These are phyloP conservation scores for Marchantia polymorpha DNA, from an alignment of 225 moss, liverwort and hornwort genomes.

Conservation along the genomic window DNA sequence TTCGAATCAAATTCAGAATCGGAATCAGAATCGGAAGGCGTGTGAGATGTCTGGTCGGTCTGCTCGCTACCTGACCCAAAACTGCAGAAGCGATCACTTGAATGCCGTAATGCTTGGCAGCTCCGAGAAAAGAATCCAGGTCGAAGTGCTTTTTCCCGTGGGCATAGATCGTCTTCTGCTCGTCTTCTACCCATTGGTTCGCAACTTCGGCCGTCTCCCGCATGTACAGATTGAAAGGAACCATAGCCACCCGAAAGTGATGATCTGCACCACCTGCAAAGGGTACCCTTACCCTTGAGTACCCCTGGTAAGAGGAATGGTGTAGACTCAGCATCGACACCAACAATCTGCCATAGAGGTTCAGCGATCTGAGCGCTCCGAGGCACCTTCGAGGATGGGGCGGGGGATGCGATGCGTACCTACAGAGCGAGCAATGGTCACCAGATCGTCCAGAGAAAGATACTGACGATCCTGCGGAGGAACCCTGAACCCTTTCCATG, in stretches of 20 bases:
- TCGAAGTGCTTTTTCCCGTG: conserved; percentile 16
- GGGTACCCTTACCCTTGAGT: too few species aligned
- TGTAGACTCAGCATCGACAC: too few species aligned
- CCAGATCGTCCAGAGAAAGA: conserved; percentile 56
- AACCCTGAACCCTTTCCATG: conserved; percentile 71
- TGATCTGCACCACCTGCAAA: conserved; percentile 60
- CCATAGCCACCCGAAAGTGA: conserved; percentile 61
- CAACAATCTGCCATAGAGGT: too few species aligned
- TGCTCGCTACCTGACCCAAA: conserved; percentile 38
- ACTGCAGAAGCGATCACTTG: conserved; percentile 56
- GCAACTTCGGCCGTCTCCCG: conserved; percentile 48
- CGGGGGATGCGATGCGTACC: conserved; percentile 28
- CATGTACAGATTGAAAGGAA: conserved; percentile 64
- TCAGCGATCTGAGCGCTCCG: background rate
- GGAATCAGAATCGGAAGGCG: background rate
- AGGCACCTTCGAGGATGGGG: background rate
- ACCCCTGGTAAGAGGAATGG: too few species aligned
- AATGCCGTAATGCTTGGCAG: conserved; percentile 50
- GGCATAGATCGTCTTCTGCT: conserved; percentile 20
- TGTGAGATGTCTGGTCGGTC: too few species aligned
- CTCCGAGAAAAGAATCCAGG: conserved; percentile 46
- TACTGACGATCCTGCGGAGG: conserved; percentile 41
- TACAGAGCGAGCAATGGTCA: conserved; percentile 51
- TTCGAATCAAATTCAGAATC: background rate
- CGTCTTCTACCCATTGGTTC: conserved; percentile 54